phyloP scores from a whole-genome alignment of 805 yeast species.

The Torulaspora franciscae region DNA sequence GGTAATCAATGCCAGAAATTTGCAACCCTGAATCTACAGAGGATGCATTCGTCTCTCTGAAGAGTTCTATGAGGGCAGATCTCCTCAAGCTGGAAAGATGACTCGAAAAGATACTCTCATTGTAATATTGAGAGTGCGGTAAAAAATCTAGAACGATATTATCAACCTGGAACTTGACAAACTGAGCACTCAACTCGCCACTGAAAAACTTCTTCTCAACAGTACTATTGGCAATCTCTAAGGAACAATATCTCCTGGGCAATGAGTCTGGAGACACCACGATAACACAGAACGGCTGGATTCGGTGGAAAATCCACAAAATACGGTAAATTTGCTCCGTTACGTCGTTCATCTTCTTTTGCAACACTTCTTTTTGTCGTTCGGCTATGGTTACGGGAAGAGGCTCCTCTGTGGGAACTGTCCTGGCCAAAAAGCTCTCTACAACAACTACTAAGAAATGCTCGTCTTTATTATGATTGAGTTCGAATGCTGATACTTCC shows the following conservation, averaged over 20 bases:
- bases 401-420: constrained; percentile 10
- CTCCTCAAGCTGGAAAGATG: constrained; percentile 65
- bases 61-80: constrained; percentile 46
- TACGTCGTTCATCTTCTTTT: constrained; percentile 31
- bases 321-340: constrained; percentile 36
- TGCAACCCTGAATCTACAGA: constrained; percentile 42
- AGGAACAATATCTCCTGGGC: constrained; percentile 69
- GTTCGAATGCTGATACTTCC: constrained; percentile 88
- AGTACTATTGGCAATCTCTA: constrained; percentile 88
- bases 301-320: constrained; percentile 53
- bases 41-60: constrained; percentile 2
- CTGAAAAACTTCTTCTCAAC: constrained; percentile 71
- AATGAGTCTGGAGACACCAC: constrained; percentile 75
- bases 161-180: constrained; percentile 60
- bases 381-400: constrained; percentile 6
- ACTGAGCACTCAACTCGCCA: constrained; percentile 75
- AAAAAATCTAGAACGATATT: constrained; percentile 35
- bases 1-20: constrained; percentile 72
- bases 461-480: constrained; percentile 46
- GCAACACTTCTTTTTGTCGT: constrained; percentile 20
- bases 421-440: constrained; percentile 57
- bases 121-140: constrained; percentile 33
- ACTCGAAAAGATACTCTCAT: constrained; percentile 36
- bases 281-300: constrained; percentile 75
- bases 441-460: constrained; percentile 79